Conservation (phyloP, 73 alveolate species). For the Uronychia setigera region DNA sequence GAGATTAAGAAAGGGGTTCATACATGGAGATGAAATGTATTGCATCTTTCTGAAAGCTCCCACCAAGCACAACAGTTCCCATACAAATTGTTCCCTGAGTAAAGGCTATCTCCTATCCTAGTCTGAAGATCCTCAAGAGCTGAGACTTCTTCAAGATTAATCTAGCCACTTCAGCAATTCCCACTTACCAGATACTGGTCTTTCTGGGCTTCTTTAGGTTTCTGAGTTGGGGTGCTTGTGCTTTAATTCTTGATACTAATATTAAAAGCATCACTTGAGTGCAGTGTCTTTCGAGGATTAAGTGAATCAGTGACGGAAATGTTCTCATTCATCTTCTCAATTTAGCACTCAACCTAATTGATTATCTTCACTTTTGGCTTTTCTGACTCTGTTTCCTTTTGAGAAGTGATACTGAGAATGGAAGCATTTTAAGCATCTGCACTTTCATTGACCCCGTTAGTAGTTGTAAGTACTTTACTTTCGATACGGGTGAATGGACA, state of each 20-base stretch:
- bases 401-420: no score
- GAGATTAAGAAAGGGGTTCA: not conserved
- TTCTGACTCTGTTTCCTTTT: no score
- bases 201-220: not conserved
- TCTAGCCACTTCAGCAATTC: not conserved
- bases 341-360: not conserved
- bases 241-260: not conserved
- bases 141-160: not conserved
- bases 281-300: not conserved
- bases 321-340: not conserved
- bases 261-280: not conserved
- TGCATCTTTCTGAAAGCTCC: not conserved
- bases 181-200: not conserved
- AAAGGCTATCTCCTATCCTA: not conserved
- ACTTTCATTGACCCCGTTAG: no score
- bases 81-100: not conserved
- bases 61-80: slow-evolving; percentile 1
- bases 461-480: no score
- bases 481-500: no score
- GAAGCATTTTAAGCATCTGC: no score
- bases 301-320: not conserved
- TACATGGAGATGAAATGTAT: not conserved
- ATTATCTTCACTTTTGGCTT: no score
- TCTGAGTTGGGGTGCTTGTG: not conserved
- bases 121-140: not conserved